Conservation (phyloP, 305 asterid genomes). For the Solanum aculeatissimum region DNA sequence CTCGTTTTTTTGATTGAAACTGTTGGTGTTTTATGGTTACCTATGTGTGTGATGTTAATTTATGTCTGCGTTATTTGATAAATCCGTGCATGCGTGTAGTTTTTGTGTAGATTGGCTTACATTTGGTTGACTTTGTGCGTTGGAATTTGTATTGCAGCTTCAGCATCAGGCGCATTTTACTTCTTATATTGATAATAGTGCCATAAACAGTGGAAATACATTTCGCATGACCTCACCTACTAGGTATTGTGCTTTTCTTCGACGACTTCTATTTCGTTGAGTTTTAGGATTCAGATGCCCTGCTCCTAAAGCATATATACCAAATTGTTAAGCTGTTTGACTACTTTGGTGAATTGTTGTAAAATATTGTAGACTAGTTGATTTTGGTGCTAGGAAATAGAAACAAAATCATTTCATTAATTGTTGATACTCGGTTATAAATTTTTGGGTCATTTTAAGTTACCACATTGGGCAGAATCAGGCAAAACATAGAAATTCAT, state of each 20-base stretch:
- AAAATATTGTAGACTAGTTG: background rate
- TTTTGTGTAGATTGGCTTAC: background rate
- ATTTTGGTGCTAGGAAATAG: background rate
- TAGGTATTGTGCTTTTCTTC: background rate
- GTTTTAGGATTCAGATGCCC: background rate
- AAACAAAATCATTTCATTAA: background rate
- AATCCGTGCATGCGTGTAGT: background rate
- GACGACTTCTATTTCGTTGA: background rate
- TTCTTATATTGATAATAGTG: background rate
- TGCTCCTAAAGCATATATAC: background rate
- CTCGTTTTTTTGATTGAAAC: background rate
- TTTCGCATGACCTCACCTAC: background rate
- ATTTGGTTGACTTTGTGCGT: background rate
- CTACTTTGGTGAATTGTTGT: background rate
- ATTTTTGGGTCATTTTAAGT: background rate
- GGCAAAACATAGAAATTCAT: background rate
- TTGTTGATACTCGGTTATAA: background rate
- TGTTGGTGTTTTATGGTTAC: background rate
- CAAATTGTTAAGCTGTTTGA: background rate
- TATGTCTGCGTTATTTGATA: background rate
- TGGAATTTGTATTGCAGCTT: constrained; percentile 1
- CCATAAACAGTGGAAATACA: background rate
- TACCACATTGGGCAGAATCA: background rate
- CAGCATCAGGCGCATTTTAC: background rate
- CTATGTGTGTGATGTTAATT: background rate